Evolutionary conservation across 305 asterid species (phyloP).

Genomic region (Fraxinus dipetala): DNA sequence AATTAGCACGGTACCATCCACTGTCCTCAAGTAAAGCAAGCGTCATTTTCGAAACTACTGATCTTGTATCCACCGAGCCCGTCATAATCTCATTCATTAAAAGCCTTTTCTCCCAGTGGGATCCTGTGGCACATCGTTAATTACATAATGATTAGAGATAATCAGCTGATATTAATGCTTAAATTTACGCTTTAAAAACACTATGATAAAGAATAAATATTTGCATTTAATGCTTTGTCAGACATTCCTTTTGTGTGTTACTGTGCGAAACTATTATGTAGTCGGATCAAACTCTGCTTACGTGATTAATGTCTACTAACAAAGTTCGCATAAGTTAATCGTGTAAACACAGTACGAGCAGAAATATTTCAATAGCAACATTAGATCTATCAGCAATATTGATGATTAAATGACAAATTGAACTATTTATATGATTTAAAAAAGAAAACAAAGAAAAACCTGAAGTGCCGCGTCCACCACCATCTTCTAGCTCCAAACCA

Average conservation of each 20-base stretch:
- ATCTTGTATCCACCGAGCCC: slow-evolving; percentile 97
- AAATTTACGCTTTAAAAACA: neutral
- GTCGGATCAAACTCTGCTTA: neutral
- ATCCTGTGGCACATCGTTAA: slow-evolving; percentile 52
- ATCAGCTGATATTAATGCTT: neutral
- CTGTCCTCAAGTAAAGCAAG: slow-evolving; percentile 97
- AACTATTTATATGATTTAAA: neutral
- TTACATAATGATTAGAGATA: slow-evolving; percentile 11
- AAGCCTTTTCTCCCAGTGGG: slow-evolving; percentile 99
- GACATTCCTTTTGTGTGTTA: neutral
- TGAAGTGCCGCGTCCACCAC: slow-evolving; percentile 99
- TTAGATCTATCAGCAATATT: neutral
- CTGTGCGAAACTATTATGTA: neutral
- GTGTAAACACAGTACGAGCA: neutral
- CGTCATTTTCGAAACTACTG: slow-evolving; percentile 97
- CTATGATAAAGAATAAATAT: neutral
- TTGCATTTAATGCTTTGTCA: neutral
- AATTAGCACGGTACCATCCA: slow-evolving; percentile 97
- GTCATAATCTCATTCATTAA: slow-evolving; percentile 99
- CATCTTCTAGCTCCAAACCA: slow-evolving; percentile 99
- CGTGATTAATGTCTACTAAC: neutral
- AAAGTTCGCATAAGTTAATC: neutral
- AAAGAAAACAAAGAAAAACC: slow-evolving; percentile 39
- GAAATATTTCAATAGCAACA: neutral
- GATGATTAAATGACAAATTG: neutral